Conservation (phyloP, 768 basidiomycete species). For the Floccularia luteovirens region DNA sequence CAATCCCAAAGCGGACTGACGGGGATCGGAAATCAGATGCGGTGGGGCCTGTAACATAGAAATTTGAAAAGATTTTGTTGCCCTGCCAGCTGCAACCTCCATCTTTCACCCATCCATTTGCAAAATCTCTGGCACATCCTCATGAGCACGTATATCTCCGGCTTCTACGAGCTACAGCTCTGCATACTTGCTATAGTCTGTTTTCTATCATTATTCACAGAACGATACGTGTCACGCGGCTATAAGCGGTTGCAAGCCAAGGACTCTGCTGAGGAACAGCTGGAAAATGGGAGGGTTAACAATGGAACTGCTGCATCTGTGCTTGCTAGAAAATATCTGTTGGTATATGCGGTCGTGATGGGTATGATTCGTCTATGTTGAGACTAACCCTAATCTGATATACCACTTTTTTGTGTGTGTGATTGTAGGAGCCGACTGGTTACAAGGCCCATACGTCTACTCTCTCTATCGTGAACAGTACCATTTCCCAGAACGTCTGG, state of each 20-base stretch:
- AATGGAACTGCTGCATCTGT: slow-evolving; percentile 6
- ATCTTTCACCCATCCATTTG: no score
- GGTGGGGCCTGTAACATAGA: no score
- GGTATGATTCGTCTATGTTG: slow-evolving; percentile 32
- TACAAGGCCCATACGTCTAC: slow-evolving; percentile 76
- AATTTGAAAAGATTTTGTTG: no score
- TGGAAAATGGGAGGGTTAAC: slow-evolving; percentile 12
- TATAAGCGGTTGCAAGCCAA: slow-evolving; percentile 4
- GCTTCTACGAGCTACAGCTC: slow-evolving; percentile 22
- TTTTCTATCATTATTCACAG: slow-evolving; percentile 11
- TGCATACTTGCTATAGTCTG: slow-evolving; percentile 14
- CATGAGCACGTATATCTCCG: no score
- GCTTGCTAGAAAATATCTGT: slow-evolving; percentile 41
- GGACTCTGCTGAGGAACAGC: slow-evolving; percentile 11
- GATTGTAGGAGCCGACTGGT: slow-evolving; percentile 61
- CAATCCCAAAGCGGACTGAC: no score
- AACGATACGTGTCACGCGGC: slow-evolving; percentile 11
- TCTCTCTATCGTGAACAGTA: slow-evolving; percentile 70
- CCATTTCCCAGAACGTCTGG: slow-evolving; percentile 48
- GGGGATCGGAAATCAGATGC: no score
- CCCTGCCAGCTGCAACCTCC: no score
- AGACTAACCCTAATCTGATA: neutral
- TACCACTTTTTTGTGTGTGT: slow-evolving; percentile 3
- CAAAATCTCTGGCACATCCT: no score
- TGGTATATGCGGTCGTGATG: slow-evolving; percentile 71